Percentiles rank a stretch among this genome's conserved stretches.
phyloP scores from a whole-genome alignment of 371 early-diverging fungal genomes.

The Saksenaea oblongispora region DNA sequence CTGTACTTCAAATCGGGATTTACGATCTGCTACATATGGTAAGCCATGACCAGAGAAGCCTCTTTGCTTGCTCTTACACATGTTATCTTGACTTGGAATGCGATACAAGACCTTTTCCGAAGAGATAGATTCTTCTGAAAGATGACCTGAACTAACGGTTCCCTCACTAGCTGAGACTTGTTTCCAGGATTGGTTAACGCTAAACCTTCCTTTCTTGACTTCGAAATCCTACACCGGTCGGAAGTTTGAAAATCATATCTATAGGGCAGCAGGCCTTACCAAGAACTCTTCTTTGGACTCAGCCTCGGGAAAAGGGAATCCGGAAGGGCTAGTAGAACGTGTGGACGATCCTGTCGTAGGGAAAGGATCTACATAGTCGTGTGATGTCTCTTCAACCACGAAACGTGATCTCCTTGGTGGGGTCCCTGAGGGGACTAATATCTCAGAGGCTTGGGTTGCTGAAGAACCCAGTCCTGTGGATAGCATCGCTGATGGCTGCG shows the following conservation, averaged over 20 bases:
- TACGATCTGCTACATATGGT: constrained; percentile 12
- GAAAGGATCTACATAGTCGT: constrained; percentile 1
- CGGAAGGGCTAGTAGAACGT: constrained; percentile 11
- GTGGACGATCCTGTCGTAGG: constrained; percentile 7
- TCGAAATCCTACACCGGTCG: constrained; percentile 23
- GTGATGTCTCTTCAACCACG: constrained; percentile 52
- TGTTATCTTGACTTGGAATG: constrained; percentile 13
- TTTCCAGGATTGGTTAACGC: constrained; percentile 43
- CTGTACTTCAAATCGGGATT: constrained; percentile 26
- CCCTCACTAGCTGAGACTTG: neutral
- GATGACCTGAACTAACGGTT: neutral
- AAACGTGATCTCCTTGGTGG: constrained; percentile 51
- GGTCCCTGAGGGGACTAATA: neutral
- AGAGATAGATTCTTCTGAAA: neutral
- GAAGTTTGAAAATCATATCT: neutral
- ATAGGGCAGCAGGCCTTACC: constrained; percentile 1
- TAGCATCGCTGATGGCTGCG: neutral
- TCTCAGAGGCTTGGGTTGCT: constrained; percentile 7
- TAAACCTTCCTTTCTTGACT: constrained; percentile 64
- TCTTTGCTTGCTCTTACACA: constrained; percentile 3
- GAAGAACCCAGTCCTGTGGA: neutral
- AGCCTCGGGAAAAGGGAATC: constrained; percentile 1
- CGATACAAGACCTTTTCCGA: constrained; percentile 7
- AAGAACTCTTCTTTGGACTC: constrained; percentile 10
- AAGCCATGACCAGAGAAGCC: neutral